Base-by-base conservation (phyloP, 768 basidiomycete species). In the Termitomyces sp. region DNA sequence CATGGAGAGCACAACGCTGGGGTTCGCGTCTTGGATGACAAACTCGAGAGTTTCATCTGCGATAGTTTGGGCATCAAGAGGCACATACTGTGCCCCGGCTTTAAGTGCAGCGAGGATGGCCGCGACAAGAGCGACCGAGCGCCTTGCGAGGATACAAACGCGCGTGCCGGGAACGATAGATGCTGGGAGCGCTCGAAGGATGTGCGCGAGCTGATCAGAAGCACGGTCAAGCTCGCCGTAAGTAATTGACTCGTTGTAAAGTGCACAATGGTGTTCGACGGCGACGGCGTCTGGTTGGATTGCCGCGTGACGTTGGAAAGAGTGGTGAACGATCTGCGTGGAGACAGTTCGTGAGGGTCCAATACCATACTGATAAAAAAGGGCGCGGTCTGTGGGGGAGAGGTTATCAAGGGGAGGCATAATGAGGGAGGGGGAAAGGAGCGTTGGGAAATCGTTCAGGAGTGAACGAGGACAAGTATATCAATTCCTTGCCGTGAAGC, bases 61-160 rank as follows among this genome's bases (percentile, higher is more conserved):
- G 58, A 83, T 81, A 50, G 83, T 78, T 47, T 77, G 78, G 7
- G 82, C 84, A 64, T 86, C 84, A 35, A 84, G 70, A 6, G 84
- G 84, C 10, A 85, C 79, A 61, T 86, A 86, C 3, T 82, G 78
- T 16, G 77, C 83, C 5, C 83, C 84, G 10, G 82, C 79, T 64
- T 85, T 85, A 40, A 86, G 74, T 14, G 79, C 72, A 20, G 77
- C 81, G 18, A 85, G 67, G 50, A 86, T 81, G 6, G 78, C 83
- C 20, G 82, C 69, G 43, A 83, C 74, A 74, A 84, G 79, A 13
- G 72, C 64, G 41, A 85, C 79, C 20, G 80, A 83, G 28, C 84
- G 79, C 59, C 82, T 79, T 8, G 79, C 77, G 13, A 86, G 74
- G 43, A 85, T 70, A 61, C 82, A 82, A 38, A 86, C 79, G 7